Conservation (phyloP, 2,329 filamentous ascomycete genomes). For the Didymella keratinophila region DNA sequence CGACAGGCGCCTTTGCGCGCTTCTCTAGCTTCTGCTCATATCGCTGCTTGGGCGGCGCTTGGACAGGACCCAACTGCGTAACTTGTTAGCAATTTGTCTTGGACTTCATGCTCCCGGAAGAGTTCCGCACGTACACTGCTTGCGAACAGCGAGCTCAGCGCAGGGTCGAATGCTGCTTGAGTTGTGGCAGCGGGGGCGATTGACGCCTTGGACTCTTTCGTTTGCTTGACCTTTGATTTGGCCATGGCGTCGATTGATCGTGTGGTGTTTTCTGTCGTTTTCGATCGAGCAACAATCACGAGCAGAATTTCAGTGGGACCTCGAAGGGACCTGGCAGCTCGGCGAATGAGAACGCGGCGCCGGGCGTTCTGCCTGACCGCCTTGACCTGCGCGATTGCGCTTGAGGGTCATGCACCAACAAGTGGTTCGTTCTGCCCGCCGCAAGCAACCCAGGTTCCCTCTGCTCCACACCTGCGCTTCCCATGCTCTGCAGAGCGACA, state of each 20-base stretch:
- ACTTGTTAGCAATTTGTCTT: conserved; percentile 23
- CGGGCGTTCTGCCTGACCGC: conserved; percentile 4
- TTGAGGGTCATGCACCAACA: conserved; percentile 6
- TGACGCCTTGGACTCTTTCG: conserved; percentile 23
- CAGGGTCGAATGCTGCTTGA: conserved; percentile 53
- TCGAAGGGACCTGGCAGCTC: conserved; percentile 4
- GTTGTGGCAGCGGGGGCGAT: conserved; percentile 35
- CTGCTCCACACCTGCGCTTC: conserved; percentile 15
- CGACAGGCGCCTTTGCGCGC: conserved; percentile 23
- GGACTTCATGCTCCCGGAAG: conserved; percentile 3
- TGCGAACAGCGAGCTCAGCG: conserved; percentile 58
- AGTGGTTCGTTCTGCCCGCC: conserved; percentile 15
- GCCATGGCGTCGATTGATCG: conserved; percentile 35
- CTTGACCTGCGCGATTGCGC: conserved; percentile 8
- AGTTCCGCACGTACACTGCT: conserved; percentile 44
- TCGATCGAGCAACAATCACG: conserved; percentile 21
- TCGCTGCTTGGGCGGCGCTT: conserved; percentile 52
- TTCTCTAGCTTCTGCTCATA: conserved; percentile 39
- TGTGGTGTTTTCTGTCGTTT: background rate
- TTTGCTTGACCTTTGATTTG: conserved; percentile 42
- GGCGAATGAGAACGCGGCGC: conserved; percentile 14
- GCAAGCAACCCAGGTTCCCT: conserved; percentile 19
- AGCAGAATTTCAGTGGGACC: conserved; percentile 43
- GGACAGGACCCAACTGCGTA: conserved; percentile 46
- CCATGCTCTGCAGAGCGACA: conserved; percentile 29